Conservation (phyloP, 2,329 filamentous ascomycete genomes). For the Stachybotrys chartarum region DNA sequence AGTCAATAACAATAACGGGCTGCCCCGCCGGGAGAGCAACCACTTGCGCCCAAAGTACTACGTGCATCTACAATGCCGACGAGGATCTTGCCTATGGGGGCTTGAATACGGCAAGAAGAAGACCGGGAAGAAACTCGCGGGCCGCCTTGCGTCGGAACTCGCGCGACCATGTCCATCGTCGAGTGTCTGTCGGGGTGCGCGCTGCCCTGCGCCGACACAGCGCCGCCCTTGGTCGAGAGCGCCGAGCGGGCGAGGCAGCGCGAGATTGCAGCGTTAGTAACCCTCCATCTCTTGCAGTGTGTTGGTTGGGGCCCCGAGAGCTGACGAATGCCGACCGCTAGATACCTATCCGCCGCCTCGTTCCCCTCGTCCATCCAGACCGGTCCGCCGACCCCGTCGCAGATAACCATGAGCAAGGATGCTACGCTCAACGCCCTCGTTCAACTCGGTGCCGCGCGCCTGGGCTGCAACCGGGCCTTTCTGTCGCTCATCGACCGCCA, state of each 20-base stretch:
- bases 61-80: too few species aligned
- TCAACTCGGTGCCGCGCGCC: neutral
- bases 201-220: too few species aligned
- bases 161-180: too few species aligned
- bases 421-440: neutral
- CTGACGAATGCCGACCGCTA: neutral
- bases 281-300: neutral
- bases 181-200: too few species aligned
- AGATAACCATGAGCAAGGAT: neutral
- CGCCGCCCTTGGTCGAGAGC: neutral
- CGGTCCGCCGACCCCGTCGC: too few species aligned
- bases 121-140: too few species aligned
- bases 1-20: too few species aligned
- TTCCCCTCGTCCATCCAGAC: neutral
- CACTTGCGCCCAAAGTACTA: too few species aligned
- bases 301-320: neutral
- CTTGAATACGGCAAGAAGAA: too few species aligned
- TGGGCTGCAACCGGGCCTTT: neutral
- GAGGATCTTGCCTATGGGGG: too few species aligned
- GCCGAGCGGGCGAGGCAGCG: neutral
- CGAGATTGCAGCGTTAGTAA: neutral
- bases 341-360: neutral
- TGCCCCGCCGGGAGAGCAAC: too few species aligned
- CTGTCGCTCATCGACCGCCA: neutral
- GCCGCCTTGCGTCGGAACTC: too few species aligned